Percentiles rank a stretch among this genome's conserved stretches.
phyloP scores from a whole-genome alignment of 345 rosid genomes.

The Jatropha curcas region DNA sequence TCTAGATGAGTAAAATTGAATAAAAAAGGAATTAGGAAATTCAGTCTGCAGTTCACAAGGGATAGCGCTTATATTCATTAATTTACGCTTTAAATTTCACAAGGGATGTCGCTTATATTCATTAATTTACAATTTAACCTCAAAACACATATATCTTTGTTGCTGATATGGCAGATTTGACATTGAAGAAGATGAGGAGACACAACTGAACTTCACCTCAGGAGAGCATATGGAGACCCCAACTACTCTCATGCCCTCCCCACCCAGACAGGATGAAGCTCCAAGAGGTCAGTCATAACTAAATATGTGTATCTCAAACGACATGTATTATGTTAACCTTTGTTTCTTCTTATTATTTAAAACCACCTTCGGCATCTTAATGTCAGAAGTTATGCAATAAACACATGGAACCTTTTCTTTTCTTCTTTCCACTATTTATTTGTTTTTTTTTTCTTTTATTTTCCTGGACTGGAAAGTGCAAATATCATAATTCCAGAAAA shows the following conservation, averaged over 20 bases:
- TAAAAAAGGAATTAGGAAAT: neutral
- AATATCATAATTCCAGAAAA: neutral
- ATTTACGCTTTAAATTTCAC: constrained; percentile 8
- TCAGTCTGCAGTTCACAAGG: neutral
- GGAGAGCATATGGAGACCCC: constrained; percentile 53
- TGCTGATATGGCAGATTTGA: constrained; percentile 62
- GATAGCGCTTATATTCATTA: neutral
- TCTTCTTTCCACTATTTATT: neutral
- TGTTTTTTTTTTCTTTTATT: neutral
- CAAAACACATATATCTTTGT: neutral
- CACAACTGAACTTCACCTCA: constrained; percentile 49
- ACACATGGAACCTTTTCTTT: neutral
- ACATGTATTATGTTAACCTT: no score
- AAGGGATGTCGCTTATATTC: neutral
- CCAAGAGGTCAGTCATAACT: constrained; percentile 48
- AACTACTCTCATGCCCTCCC: constrained; percentile 47
- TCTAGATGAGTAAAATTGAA: neutral
- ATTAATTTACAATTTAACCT: constrained; percentile 4
- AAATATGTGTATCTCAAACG: neutral
- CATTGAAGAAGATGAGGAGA: constrained; percentile 64
- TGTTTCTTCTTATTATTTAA: no score
- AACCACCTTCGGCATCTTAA: neutral
- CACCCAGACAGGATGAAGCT: constrained; percentile 44
- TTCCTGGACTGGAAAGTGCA: neutral
- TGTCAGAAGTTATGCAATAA: neutral